phyloP scores from a whole-genome alignment of 768 basidiomycete genomes.

The Amanita inopinata region DNA sequence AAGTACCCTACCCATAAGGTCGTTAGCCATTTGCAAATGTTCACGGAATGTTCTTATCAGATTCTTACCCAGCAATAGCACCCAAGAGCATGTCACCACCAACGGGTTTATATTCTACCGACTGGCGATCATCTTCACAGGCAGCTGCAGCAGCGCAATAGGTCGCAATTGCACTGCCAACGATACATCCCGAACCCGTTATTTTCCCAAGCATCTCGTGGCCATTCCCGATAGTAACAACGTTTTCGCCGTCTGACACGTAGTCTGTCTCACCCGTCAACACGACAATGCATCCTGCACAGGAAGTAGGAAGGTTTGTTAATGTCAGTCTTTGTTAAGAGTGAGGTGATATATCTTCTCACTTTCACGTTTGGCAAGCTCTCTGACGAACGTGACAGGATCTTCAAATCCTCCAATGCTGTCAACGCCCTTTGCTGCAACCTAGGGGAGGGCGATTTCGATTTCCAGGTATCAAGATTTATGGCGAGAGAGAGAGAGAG shows the following conservation, averaged over 20 bases:
- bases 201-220: constrained; percentile 64
- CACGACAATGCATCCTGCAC: constrained; percentile 66
- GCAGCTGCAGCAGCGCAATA: constrained; percentile 57
- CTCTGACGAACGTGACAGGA: constrained; percentile 58
- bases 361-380: constrained; percentile 70
- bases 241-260: constrained; percentile 68
- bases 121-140: constrained; percentile 19
- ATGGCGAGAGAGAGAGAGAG: not conserved
- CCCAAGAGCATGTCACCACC: constrained; percentile 70
- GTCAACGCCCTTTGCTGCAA: constrained; percentile 76
- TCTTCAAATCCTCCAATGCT: constrained; percentile 77
- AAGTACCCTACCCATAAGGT: constrained; percentile 34
- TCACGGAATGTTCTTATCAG: not conserved
- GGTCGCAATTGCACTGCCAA: constrained; percentile 67
- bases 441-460: no score
- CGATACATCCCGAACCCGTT: constrained; percentile 86
- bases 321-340: not conserved
- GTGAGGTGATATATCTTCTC: constrained; percentile 21
- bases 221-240: constrained; percentile 70
- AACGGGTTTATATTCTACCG: constrained; percentile 38
- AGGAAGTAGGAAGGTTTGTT: not conserved
- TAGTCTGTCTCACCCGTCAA: constrained; percentile 78
- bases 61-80: constrained; percentile 64
- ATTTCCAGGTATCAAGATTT: not conserved
- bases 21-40: constrained; percentile 5